A percentile compares a stretch with the other conserved stretches of the same genome.
phyloP scores from a whole-genome alignment of 306 rosid species.

The Prunus mume region DNA sequence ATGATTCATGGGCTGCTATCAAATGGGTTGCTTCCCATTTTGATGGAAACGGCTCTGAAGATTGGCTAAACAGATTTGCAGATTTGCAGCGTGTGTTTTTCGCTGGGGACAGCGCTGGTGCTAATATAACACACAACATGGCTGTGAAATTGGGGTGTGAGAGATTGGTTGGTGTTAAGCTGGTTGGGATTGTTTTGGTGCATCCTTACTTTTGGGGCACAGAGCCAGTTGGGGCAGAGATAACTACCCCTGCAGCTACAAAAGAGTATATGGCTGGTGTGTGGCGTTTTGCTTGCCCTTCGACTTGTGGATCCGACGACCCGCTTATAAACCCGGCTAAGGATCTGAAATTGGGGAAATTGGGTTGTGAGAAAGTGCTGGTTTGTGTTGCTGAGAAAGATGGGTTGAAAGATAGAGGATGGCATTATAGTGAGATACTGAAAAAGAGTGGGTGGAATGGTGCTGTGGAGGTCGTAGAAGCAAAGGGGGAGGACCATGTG shows the following conservation, averaged over 20 bases:
- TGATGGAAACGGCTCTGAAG: no score
- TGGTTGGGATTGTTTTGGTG: conserved; percentile 38
- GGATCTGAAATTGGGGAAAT: conserved; percentile 35
- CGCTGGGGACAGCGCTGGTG: conserved; percentile 3
- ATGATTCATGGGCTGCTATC: conserved; percentile 30
- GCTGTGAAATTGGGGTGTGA: neutral
- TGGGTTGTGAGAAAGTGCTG: conserved; percentile 34
- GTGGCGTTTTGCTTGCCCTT: conserved; percentile 3
- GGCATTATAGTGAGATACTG: conserved; percentile 33
- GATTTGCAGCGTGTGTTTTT: no score
- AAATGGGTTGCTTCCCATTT: no score
- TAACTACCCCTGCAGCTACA: neutral
- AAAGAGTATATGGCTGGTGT: neutral
- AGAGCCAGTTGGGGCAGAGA: conserved; percentile 7
- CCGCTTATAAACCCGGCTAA: conserved; percentile 23
- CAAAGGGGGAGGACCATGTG: conserved; percentile 31
- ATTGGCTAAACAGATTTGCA: no score
- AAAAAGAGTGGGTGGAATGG: conserved; percentile 48
- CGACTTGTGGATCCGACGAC: conserved; percentile 27
- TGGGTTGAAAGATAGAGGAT: conserved; percentile 26
- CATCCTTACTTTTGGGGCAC: conserved; percentile 11
- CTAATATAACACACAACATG: conserved; percentile 11
- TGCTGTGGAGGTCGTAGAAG: conserved; percentile 2
- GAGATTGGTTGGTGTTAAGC: conserved; percentile 13
- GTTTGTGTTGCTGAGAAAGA: conserved; percentile 43